Evolutionary conservation across 140 eudicot species (phyloP).

Genomic region (Ambrosia hybrid): DNA sequence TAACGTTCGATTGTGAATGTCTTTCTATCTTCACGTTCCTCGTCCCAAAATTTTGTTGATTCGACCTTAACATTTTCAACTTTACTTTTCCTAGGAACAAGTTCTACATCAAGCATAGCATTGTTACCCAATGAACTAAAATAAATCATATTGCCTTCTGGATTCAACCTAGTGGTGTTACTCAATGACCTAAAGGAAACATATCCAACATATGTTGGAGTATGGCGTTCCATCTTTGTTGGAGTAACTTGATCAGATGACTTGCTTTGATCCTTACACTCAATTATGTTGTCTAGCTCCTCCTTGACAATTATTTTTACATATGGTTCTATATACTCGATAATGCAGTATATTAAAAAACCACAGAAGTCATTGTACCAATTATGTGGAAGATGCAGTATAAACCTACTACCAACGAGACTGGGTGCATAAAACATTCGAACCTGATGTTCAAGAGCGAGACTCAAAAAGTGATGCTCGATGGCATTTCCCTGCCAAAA

Average conservation of each 20-base stretch:
- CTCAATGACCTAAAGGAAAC: slow-evolving; percentile 21
- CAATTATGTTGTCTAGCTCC: neutral
- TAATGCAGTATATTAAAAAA: neutral
- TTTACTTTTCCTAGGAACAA: slow-evolving; percentile 11
- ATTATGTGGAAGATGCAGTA: slow-evolving; percentile 15
- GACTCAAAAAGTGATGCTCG: slow-evolving; percentile 4
- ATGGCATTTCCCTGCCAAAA: slow-evolving; percentile 14
- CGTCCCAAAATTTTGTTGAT: neutral
- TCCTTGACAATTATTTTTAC: neutral
- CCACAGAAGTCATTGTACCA: slow-evolving; percentile 11
- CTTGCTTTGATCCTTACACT: neutral
- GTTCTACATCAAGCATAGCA: slow-evolving; percentile 1
- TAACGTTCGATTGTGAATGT: neutral
- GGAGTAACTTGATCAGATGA: too few species aligned
- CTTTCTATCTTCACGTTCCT: neutral
- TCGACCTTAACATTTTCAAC: neutral
- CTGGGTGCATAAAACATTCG: neutral
- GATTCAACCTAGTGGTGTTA: neutral
- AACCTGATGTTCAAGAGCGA: neutral
- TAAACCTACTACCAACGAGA: neutral
- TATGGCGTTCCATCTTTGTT: neutral
- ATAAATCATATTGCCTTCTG: slow-evolving; percentile 6
- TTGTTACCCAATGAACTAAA: neutral
- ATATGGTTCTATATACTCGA: too few species aligned
- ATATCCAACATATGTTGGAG: slow-evolving; percentile 20